Base-by-base conservation (phyloP, 768 basidiomycete genomes). In the Xanthoconium purpureum region DNA sequence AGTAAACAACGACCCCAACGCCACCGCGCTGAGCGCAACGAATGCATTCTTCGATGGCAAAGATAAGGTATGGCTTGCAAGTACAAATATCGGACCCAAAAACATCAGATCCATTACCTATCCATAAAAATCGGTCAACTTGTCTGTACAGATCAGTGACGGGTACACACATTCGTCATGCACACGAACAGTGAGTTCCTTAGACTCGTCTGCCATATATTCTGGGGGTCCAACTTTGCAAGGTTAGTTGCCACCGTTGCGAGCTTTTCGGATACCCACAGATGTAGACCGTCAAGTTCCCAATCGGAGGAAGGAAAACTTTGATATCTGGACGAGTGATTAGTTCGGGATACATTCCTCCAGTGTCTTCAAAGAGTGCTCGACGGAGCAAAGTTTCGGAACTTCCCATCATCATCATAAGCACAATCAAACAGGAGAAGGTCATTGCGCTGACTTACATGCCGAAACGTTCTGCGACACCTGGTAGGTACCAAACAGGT, bases 311-410 rank as follows among this genome's bases (percentile, higher is more conserved):
- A 1, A 98, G 79, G 80, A 97, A 98, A 20, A 94, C 82, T 70
- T 95, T 95, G 77, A 98, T 88, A 66, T 98, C 96, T 0, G 94
- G 90, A 20, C 94, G 85, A 7, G 96, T 98, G 66, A 98, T 87
- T 32, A 98, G 82, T 65, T 98, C 96, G 3, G 95, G 94, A 70
- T 91, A 94, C 89, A 92, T 93, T 66, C 94, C 93, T 63, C 92
- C 94, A 1, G 93, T 96, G 60, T 97, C 96, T 70, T 98, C 96
- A 62, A 98, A 98, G 37, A 98, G 78, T 0, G 91, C 88, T n/a
- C 96, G 80, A 18, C 96, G 85, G 3, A 98, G 82, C 0, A 93
- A 73, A 17, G 78, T 81, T 71, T 98, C 96, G 0, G 91, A 89
- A 47, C 89, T 91, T 66, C 13, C 13, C 33, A 46, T 13, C 13